Percentiles rank a stretch among this genome's conserved stretches.
phyloP scores from a whole-genome alignment of 2,329 filamentous ascomycete species.

The Sarocladium brachiariae region DNA sequence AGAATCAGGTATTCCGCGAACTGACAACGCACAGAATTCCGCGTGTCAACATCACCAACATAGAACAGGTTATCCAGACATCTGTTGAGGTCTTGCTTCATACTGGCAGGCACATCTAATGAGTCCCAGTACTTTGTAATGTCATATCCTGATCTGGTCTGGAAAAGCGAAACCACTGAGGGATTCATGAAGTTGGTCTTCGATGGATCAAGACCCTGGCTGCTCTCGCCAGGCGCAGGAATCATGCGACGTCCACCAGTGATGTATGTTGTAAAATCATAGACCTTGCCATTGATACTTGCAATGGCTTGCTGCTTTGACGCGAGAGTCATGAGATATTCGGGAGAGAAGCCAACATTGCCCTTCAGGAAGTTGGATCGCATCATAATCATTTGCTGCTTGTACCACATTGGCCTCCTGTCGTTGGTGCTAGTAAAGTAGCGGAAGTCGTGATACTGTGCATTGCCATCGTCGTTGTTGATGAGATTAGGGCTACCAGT shows the following conservation, averaged over 20 bases:
- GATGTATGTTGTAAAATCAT: constrained; percentile 83
- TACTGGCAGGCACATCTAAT: constrained; percentile 48
- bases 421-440: constrained; percentile 62
- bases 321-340: constrained; percentile 68
- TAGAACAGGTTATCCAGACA: constrained; percentile 96
- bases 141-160: constrained; percentile 67
- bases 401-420: constrained; percentile 84
- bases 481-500: constrained; percentile 60
- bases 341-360: constrained; percentile 71
- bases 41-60: constrained; percentile 82
- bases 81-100: constrained; percentile 63
- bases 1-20: constrained; percentile 89
- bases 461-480: constrained; percentile 62
- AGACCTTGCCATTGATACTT: constrained; percentile 72
- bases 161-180: constrained; percentile 69
- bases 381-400: constrained; percentile 75
- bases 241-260: constrained; percentile 63
- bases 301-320: constrained; percentile 61
- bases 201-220: constrained; percentile 32
- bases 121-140: constrained; percentile 77
- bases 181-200: constrained; percentile 76
- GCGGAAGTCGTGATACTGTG: constrained; percentile 88
- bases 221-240: constrained; percentile 44
- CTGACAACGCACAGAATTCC: constrained; percentile 75
- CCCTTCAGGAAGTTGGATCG: constrained; percentile 79